Evolutionary conservation across 2,329 filamentous ascomycete species (phyloP).

Genomic region (Cordyceps javanica): DNA sequence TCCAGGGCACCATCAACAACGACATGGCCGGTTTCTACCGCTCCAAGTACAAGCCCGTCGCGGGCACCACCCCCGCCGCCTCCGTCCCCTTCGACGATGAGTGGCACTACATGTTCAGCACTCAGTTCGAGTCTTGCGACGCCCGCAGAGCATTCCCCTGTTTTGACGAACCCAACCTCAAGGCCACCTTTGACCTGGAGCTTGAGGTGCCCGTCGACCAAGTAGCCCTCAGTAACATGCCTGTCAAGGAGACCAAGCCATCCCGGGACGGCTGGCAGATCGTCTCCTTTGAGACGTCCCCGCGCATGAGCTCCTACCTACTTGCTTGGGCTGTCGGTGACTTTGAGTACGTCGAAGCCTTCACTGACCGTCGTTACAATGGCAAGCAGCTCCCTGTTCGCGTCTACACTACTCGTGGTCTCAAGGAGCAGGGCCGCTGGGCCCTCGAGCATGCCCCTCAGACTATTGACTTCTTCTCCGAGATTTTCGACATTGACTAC

Average conservation of each 20-base stretch:
- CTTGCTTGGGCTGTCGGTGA: constrained; percentile 93
- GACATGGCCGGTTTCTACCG: constrained; percentile 92
- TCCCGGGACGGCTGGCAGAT: constrained; percentile 59
- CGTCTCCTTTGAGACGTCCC: constrained; percentile 76
- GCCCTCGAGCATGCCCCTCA: constrained; percentile 87
- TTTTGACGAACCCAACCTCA: constrained; percentile 96
- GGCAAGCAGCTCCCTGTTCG: constrained; percentile 87
- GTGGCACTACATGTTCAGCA: constrained; percentile 77
- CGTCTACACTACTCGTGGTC: constrained; percentile 91
- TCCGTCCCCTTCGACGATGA: constrained; percentile 71
- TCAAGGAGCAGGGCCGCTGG: constrained; percentile 86
- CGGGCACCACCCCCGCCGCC: constrained; percentile 51
- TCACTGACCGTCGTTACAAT: constrained; percentile 84
- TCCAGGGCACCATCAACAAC: constrained; percentile 79
- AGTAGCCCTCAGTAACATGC: constrained; percentile 93
- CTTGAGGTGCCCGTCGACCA: constrained; percentile 87
- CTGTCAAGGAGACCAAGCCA: constrained; percentile 63
- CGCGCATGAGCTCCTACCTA: constrained; percentile 87
- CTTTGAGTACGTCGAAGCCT: constrained; percentile 92
- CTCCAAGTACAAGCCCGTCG: constrained; percentile 83
- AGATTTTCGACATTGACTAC: constrained; percentile 89
- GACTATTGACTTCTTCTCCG: constrained; percentile 94
- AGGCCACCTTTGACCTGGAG: constrained; percentile 90
- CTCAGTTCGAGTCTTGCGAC: constrained; percentile 96
- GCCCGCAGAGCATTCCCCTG: constrained; percentile 93